Percentiles rank a stretch among this genome's conserved stretches.
These are phyloP conservation scores for Xylaria longipes DNA, from an alignment of 495 filamentous ascomycete species.

Conservation along the genomic window DNA sequence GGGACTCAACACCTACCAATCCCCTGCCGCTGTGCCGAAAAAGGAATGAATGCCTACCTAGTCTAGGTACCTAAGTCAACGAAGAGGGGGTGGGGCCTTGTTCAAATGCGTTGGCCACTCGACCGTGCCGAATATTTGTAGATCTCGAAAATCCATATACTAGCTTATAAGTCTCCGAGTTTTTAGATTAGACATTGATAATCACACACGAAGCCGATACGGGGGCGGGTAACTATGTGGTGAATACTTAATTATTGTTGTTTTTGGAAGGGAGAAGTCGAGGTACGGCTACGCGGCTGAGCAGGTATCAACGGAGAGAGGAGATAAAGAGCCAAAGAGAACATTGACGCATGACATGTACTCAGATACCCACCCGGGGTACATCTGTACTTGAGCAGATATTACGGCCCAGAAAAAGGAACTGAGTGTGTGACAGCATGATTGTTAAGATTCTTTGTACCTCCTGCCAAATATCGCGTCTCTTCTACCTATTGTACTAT, in stretches of 20 bases:
- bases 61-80: background rate
- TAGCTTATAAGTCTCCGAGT: background rate
- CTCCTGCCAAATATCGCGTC: background rate
- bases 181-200: background rate
- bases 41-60: background rate
- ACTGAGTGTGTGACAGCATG: background rate
- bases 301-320: background rate
- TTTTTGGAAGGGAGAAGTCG: background rate
- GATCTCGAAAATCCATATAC: background rate
- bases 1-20: background rate
- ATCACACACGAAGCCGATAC: too few relatives aligned
- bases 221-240: background rate
- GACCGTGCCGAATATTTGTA: background rate
- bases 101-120: background rate
- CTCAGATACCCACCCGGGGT: background rate
- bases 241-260: background rate
- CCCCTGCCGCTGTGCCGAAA: slow-evolving; percentile 7
- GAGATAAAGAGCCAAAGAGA: background rate
- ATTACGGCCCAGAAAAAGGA: background rate
- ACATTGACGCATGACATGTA: background rate
- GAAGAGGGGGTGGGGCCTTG: slow-evolving; percentile 1
- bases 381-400: background rate
- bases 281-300: background rate
- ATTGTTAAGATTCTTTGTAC: background rate
- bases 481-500: background rate